Evolutionary conservation across 2,329 filamentous ascomycete genomes (phyloP).

Genomic region (Tolypocladium tropicale): DNA sequence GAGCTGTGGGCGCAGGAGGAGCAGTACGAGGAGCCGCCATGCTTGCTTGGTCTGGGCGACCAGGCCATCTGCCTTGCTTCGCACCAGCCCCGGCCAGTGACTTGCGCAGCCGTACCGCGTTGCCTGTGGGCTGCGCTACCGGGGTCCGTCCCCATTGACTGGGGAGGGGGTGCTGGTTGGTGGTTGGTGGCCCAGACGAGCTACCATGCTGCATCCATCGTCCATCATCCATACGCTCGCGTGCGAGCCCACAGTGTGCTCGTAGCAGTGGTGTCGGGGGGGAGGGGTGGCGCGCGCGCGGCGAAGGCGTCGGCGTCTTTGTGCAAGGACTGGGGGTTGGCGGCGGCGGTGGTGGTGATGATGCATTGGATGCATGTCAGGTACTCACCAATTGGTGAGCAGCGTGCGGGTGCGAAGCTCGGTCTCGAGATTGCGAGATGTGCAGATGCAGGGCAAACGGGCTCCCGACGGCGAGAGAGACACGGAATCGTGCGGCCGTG

Average conservation of each 20-base stretch:
- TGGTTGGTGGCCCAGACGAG: slow-evolving; percentile 1
- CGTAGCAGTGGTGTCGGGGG: not conserved
- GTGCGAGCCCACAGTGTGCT: not conserved
- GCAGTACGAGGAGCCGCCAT: not conserved
- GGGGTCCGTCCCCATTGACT: slow-evolving; percentile 1
- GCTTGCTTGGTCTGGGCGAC: slow-evolving; percentile 3
- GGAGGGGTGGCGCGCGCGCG: not conserved
- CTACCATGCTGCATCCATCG: not conserved
- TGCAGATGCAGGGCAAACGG: not conserved
- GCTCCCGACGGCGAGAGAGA: not conserved
- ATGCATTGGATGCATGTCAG: slow-evolving; percentile 2
- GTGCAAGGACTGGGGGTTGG: slow-evolving; percentile 1
- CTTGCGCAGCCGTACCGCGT: slow-evolving; percentile 11
- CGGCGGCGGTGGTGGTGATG: not conserved
- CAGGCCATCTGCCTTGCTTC: slow-evolving; percentile 5
- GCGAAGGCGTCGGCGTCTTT: not conserved
- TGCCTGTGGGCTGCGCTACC: slow-evolving; percentile 8
- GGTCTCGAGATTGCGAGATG: not conserved
- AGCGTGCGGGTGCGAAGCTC: not conserved
- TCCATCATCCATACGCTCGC: not conserved
- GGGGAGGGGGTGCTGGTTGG: not conserved
- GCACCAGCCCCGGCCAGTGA: slow-evolving; percentile 3
- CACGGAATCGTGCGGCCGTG: not conserved
- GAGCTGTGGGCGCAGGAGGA: not conserved
- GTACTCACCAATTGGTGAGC: not conserved